Evolutionary conservation across 2,329 filamentous ascomycete genomes (phyloP), one percentile per base, ranked within the genome.

Genomic region (Claviceps digitariae): DNA sequence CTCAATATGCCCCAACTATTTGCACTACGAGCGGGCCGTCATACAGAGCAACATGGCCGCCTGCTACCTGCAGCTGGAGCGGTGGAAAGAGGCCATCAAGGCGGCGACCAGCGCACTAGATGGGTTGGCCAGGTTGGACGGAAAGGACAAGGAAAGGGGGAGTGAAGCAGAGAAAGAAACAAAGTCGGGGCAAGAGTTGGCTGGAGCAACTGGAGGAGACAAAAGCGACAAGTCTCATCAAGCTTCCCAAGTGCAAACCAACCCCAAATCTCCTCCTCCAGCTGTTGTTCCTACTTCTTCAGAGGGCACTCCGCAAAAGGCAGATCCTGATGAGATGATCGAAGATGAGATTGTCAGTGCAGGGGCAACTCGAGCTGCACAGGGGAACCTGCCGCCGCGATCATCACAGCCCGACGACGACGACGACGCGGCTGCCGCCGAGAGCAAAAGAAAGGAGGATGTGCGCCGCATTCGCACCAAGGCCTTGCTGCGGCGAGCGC

Each of bases 41-140:
- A 75, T 97, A 6, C 82, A 84, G 55, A 90, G 86, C 65, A 97
- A 97, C 71, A 84, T 96, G 59, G 80, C 91, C 1, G 91, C 90
- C 10, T 95, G 90, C 64, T 82, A 95, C 61, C 67, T 97, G 52
- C 94, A 94, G 66, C 74, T 94, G 3, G 76, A 83, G 56, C 84
- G 91, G 56, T 96, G 90, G 87, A 89, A 90, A 59, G 82, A 87
- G 31, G 87, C 89, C 10, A 77, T 90, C 45, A 83, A 84, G 49
- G 77, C 80, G 10, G 90, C 90, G 1, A 86, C 82, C 0, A 74
- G 79, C 12, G 84, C 88, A 2, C 65, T 97, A 0, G 84, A 90
- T 12, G 76, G 78, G 0, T 70, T 97, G n/a, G 81, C 86, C 56
- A 75, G 77, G 29, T 62, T 91, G 60, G 69, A 76, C 50, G 41